These are phyloP conservation scores for Begonia peltatifolia DNA, from an alignment of 306 rosid genomes.

Conservation along the genomic window DNA sequence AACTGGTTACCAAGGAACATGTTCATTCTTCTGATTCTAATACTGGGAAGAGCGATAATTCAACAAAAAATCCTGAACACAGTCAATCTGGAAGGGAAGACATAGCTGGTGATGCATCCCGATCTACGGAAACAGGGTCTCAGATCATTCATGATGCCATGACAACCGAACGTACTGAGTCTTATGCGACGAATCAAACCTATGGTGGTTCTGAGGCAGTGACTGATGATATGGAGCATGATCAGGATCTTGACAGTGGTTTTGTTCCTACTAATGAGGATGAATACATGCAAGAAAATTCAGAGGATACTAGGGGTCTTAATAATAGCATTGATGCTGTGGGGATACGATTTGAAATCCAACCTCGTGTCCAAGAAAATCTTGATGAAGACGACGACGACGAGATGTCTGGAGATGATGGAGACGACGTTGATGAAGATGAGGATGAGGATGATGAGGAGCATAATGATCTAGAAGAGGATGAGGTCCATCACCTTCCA, in stretches of 20 bases:
- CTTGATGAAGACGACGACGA: slow-evolving; percentile 73
- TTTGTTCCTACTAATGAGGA: slow-evolving; percentile 57
- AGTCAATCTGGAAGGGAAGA: slow-evolving; percentile 38
- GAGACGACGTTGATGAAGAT: slow-evolving; percentile 79
- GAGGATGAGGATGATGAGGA: slow-evolving; percentile 84
- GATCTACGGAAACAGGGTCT: slow-evolving; percentile 50
- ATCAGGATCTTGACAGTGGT: slow-evolving; percentile 73
- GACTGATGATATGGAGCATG: slow-evolving; percentile 95
- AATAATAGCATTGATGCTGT: slow-evolving; percentile 53
- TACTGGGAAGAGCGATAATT: slow-evolving; percentile 50
- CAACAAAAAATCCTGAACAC: slow-evolving; percentile 46
- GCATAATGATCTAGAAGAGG: slow-evolving; percentile 80
- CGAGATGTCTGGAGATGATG: slow-evolving; percentile 95
- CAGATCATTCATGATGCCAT: slow-evolving; percentile 42
- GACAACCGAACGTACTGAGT: slow-evolving; percentile 41
- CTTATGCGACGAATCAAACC: slow-evolving; percentile 45
- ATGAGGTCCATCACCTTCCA: slow-evolving; percentile 76
- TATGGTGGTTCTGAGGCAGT: slow-evolving; percentile 88
- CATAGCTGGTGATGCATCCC: slow-evolving; percentile 38
- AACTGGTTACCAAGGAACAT: slow-evolving; percentile 79
- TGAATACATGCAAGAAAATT: slow-evolving; percentile 77
- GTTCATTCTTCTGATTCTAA: slow-evolving; percentile 53
- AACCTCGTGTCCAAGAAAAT: slow-evolving; percentile 65
- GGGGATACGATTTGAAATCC: slow-evolving; percentile 62
- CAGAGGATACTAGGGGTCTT: slow-evolving; percentile 56